Conservation (phyloP, 495 filamentous ascomycete genomes). For the Penicillium paradoxum region DNA sequence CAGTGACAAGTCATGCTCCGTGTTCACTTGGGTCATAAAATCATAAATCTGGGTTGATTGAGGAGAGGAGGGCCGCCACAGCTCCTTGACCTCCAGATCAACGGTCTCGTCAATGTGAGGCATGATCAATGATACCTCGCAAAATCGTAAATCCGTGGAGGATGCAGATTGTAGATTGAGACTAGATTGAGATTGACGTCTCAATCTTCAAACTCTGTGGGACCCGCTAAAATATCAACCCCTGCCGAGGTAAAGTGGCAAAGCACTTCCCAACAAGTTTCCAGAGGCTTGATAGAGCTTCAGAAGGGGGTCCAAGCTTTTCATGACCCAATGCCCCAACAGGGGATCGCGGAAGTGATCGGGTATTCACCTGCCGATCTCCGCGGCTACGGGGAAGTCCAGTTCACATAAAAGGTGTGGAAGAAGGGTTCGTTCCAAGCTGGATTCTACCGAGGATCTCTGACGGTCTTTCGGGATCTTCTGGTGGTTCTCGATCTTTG, state of each 20-base stretch:
- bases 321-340: neutral
- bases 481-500: no score
- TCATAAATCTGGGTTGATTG: slow-evolving; percentile 61
- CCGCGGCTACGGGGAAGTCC: slow-evolving; percentile 19
- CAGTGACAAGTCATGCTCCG: slow-evolving; percentile 59
- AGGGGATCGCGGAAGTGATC: slow-evolving; percentile 10
- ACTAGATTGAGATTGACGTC: neutral
- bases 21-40: slow-evolving; percentile 64
- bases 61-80: slow-evolving; percentile 71
- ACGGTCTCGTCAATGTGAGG: slow-evolving; percentile 26
- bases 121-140: slow-evolving; percentile 8
- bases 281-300: slow-evolving; percentile 1
- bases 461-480: no score
- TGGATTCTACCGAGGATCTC: neutral
- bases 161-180: neutral
- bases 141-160: neutral
- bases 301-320: slow-evolving; percentile 8
- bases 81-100: slow-evolving; percentile 36
- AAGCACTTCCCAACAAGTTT: neutral
- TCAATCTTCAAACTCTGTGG: neutral
- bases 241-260: neutral
- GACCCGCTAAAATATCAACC: neutral
- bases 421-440: neutral
- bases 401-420: neutral
- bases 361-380: slow-evolving; percentile 16